Percentiles rank a stretch among this genome's conserved stretches.
phyloP scores from a whole-genome alignment of 2,329 filamentous ascomycete species.

The Mollisiaceae sp. region DNA sequence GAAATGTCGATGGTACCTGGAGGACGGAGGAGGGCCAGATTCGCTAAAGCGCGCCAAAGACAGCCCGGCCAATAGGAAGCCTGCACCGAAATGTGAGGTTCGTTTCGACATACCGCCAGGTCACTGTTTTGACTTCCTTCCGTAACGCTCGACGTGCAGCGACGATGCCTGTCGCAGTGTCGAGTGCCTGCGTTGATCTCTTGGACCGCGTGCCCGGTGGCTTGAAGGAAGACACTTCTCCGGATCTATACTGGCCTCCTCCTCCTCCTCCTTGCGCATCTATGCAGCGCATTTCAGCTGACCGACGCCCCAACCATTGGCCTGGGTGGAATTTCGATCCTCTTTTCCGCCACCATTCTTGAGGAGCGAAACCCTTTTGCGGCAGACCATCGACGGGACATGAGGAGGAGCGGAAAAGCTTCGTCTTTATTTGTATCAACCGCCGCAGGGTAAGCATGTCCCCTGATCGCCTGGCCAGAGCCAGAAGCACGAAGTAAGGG shows the following conservation, averaged over 20 bases:
- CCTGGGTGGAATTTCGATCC: neutral
- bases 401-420: neutral
- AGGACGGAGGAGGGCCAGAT: no score
- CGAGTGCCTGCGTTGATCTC: slow-evolving; percentile 13
- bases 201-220: neutral
- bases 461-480: neutral
- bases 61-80: neutral
- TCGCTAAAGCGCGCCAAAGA: neutral
- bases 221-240: neutral
- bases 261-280: neutral
- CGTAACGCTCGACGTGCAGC: neutral
- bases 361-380: neutral
- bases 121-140: neutral
- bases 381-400: neutral
- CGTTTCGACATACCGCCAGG: neutral
- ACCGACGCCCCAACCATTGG: neutral
- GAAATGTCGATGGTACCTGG: no score
- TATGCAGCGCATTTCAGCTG: slow-evolving; percentile 3
- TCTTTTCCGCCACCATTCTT: neutral
- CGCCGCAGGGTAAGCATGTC: neutral
- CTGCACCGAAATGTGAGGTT: no score
- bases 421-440: neutral
- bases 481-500: no score
- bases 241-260: neutral
- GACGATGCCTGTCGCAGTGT: neutral